These are phyloP conservation scores for Tardiomyces blankii DNA, from an alignment of 1,139 yeast genomes.

Conservation along the genomic window DNA sequence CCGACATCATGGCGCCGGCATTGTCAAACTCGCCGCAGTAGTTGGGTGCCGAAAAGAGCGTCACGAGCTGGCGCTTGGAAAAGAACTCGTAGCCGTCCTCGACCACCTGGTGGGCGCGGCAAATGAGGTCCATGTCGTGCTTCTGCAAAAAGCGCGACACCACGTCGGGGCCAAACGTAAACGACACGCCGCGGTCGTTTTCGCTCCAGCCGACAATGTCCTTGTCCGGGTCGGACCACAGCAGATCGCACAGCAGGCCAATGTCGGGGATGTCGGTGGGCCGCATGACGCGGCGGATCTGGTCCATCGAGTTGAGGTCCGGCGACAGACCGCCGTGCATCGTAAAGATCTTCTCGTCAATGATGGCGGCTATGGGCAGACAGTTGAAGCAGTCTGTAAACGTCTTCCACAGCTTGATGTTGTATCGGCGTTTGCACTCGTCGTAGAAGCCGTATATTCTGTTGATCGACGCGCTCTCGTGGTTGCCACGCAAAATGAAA, in stretches of 20 bases:
- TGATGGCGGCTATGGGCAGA: constrained; percentile 76
- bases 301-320: constrained; percentile 59
- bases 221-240: constrained; percentile 97
- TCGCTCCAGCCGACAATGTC: constrained; percentile 65
- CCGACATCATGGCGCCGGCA: constrained; percentile 74
- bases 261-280: constrained; percentile 64
- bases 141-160: constrained; percentile 65
- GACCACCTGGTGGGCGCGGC: constrained; percentile 92
- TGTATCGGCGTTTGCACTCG: constrained; percentile 75
- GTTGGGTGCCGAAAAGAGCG: constrained; percentile 96
- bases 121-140: constrained; percentile 66
- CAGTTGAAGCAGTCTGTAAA: constrained; percentile 82
- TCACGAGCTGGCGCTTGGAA: constrained; percentile 73
- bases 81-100: constrained; percentile 84
- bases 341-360: constrained; percentile 67
- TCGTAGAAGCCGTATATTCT: constrained; percentile 93
- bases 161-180: constrained; percentile 94
- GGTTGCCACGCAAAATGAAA: constrained; percentile 87
- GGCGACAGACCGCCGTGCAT: constrained; percentile 94
- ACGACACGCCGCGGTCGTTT: constrained; percentile 89
- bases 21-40: constrained; percentile 91
- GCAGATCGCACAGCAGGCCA: constrained; percentile 89
- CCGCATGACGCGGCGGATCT: constrained; percentile 61
- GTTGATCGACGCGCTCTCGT: constrained; percentile 95
- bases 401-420: constrained; percentile 70